These are phyloP conservation scores for Metschnikowia matae DNA, from an alignment of 805 yeast species.

Conservation along the genomic window DNA sequence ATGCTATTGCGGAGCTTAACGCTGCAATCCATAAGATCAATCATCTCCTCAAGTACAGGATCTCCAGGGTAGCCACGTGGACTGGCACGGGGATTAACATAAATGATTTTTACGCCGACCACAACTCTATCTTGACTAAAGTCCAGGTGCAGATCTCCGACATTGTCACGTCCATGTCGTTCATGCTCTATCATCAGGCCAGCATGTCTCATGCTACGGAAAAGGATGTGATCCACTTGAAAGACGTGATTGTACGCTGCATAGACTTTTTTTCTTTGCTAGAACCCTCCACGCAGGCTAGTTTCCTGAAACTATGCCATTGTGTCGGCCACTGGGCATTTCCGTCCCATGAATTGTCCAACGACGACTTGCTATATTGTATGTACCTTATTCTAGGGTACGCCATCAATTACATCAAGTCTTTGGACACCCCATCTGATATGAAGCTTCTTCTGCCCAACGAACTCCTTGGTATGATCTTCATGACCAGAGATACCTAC, in stretches of 20 bases:
- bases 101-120: slow-evolving; percentile 17
- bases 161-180: slow-evolving; percentile 36
- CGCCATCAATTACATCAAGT: slow-evolving; percentile 30
- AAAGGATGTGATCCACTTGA: slow-evolving; percentile 21
- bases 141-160: slow-evolving; percentile 17
- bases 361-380: slow-evolving; percentile 63
- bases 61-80: slow-evolving; percentile 41
- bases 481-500: slow-evolving; percentile 72
- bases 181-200: slow-evolving; percentile 22
- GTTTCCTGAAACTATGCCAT: slow-evolving; percentile 30
- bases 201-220: slow-evolving; percentile 24
- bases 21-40: slow-evolving; percentile 21
- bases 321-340: slow-evolving; percentile 62
- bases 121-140: slow-evolving; percentile 2
- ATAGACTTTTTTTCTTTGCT: slow-evolving; percentile 31
- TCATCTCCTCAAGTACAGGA: slow-evolving; percentile 26
- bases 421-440: slow-evolving; percentile 7
- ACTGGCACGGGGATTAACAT: slow-evolving; percentile 30
- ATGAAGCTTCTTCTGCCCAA: slow-evolving; percentile 26
- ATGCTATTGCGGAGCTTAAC: slow-evolving; percentile 16
- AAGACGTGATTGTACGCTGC: slow-evolving; percentile 23
- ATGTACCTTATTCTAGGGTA: slow-evolving; percentile 52
- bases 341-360: slow-evolving; percentile 59
- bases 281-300: slow-evolving; percentile 20
- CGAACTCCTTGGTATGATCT: slow-evolving; percentile 54